These are phyloP conservation scores for Pythium brachiatum DNA, from an alignment of 352 stramenopile genomes.

Conservation along the genomic window DNA sequence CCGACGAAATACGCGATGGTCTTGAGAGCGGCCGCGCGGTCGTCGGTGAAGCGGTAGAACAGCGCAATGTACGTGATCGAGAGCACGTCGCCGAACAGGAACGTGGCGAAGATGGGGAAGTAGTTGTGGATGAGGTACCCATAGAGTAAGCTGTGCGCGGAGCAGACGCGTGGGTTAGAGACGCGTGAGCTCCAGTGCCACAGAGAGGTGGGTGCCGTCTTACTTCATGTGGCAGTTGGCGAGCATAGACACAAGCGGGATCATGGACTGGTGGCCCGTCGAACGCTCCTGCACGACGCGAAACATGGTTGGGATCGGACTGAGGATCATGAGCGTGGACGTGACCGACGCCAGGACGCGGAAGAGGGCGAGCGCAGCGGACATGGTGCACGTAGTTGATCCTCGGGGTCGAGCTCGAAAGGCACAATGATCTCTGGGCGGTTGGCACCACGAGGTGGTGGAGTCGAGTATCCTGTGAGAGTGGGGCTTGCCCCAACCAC, in stretches of 20 bases:
- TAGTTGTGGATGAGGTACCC: slow-evolving; percentile 45
- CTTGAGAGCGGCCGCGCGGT: slow-evolving; percentile 36
- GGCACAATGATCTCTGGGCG: not conserved
- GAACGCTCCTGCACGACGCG: slow-evolving; percentile 33
- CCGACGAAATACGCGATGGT: slow-evolving; percentile 24
- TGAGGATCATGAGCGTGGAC: slow-evolving; percentile 40
- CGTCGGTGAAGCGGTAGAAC: slow-evolving; percentile 45
- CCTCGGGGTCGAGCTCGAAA: not conserved
- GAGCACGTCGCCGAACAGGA: slow-evolving; percentile 37
- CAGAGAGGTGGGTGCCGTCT: not conserved
- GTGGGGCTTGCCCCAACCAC: not conserved
- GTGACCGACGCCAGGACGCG: slow-evolving; percentile 30
- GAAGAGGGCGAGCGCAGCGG: slow-evolving; percentile 21
- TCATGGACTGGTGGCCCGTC: slow-evolving; percentile 40
- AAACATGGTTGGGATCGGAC: slow-evolving; percentile 34
- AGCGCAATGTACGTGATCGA: slow-evolving; percentile 45
- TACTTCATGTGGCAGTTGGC: slow-evolving; percentile 40
- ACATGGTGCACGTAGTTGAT: not conserved
- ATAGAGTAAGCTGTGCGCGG: slow-evolving; percentile 33
- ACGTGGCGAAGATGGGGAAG: slow-evolving; percentile 48
- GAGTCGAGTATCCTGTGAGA: not conserved
- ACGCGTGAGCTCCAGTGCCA: not conserved
- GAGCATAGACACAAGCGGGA: slow-evolving; percentile 47
- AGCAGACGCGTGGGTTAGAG: not conserved
- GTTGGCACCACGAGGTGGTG: not conserved